Conservation (phyloP, 371 early-diverging fungal genomes). For the Mucor piriformis region DNA sequence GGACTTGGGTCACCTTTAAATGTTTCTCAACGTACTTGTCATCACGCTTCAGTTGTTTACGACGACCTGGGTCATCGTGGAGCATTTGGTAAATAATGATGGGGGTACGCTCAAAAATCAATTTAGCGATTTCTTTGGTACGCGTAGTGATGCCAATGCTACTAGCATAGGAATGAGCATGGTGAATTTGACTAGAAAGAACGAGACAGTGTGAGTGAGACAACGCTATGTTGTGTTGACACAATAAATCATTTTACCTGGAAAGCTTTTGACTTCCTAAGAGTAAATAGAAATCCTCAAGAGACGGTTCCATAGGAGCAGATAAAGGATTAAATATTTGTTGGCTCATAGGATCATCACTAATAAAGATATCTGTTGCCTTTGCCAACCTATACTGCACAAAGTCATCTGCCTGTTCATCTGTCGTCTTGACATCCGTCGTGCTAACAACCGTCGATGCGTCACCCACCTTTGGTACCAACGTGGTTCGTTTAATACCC, state of each 20-base stretch:
- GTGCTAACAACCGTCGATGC: too few relatives aligned
- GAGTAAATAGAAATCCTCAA: conserved; percentile 69
- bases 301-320: conserved; percentile 64
- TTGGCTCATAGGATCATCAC: conserved; percentile 78
- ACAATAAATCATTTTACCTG: too few relatives aligned
- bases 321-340: conserved; percentile 79
- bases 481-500: conserved; percentile 41
- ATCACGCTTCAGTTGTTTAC: conserved; percentile 52
- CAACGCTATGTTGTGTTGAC: too few relatives aligned
- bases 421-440: conserved; percentile 2
- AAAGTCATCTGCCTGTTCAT: conserved; percentile 34
- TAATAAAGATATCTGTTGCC: conserved; percentile 76
- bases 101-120: conserved; percentile 80
- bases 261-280: conserved; percentile 78
- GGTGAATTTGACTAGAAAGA: conserved; percentile 53
- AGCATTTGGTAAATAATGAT: conserved; percentile 63
- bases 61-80: conserved; percentile 65
- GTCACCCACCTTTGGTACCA: conserved; percentile 10
- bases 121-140: conserved; percentile 61
- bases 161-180: conserved; percentile 55
- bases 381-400: conserved; percentile 69
- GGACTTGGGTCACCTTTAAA: conserved; percentile 56
- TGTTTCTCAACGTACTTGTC: conserved; percentile 57
- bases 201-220: too few relatives aligned
- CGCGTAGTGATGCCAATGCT: conserved; percentile 48